Base-by-base conservation (phyloP, 208 protist genomes). In the Acanthamoeba healyi region DNA sequence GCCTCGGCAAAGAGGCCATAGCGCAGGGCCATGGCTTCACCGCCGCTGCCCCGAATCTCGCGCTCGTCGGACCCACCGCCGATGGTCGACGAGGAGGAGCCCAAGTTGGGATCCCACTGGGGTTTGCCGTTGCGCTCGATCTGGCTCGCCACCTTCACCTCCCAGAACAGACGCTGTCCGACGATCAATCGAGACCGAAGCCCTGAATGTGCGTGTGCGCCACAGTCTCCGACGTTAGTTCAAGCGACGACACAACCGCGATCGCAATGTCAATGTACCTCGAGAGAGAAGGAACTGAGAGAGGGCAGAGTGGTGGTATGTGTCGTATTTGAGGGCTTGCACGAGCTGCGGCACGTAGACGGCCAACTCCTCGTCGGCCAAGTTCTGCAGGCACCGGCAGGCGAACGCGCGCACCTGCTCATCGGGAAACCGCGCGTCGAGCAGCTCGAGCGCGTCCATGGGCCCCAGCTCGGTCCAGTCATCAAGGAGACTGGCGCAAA, bases 311-410 rank as follows among this genome's bases (percentile, higher is more conserved):
- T 98, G 95, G 54, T 98, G 97, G 56, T 98, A 97, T 2, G 94
- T 42, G 88, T 98, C 98, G 70, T 97, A 98, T 84, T 98, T 98
- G 46, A 98, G 61, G 15, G 84, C 95, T 81, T 96, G 95, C 2
- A 96, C 74, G 19, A 98, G 92, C 94, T 98, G 97, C n/a, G 95
- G 72, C 14, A 98, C 72, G 72, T 95, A 97, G 46, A 94, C 79
- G 0, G 86, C 81, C 14, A 98, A 32, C 46, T 97, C 86, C 26
- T 95, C 88, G 34, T 97, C 95, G 24, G 38, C 58, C 0, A 98
- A 36, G 5, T 70, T 24, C 26, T 96, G 95, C 0, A 98, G 81
- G 91, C 95, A 95, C 32, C 2, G 15, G 0, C 97, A 96, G 29
- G 96, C 97, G 38, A 84, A 94, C 17, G 19, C 67, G 19, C 98